These are phyloP conservation scores for Candida hispaniensis DNA, from an alignment of 805 yeast genomes.

Conservation along the genomic window DNA sequence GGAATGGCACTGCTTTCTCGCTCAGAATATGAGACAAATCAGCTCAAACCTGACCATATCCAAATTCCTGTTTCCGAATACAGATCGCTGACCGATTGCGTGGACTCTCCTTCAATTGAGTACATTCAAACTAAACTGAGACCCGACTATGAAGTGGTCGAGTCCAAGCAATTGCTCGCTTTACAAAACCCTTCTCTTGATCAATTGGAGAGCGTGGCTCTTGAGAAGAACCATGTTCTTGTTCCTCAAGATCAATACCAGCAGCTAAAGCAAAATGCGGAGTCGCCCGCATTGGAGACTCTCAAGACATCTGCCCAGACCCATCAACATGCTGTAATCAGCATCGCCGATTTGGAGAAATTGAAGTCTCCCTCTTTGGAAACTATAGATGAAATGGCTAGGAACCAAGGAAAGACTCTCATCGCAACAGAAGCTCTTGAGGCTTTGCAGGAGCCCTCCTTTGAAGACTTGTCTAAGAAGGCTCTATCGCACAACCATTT, in stretches of 20 bases:
- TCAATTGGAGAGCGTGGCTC: no score
- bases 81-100: conserved; percentile 10
- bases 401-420: conserved; percentile 2
- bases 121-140: no score
- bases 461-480: conserved; percentile 17
- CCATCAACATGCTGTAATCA: conserved; percentile 16
- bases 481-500: conserved; percentile 12
- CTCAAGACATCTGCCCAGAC: conserved; percentile 16
- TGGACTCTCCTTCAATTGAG: conserved; percentile 19
- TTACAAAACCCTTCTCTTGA: no score
- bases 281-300: conserved; percentile 10
- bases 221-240: conserved; percentile 18
- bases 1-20: conserved; percentile 20
- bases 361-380: conserved; percentile 2
- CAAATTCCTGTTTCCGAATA: conserved; percentile 24
- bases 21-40: conserved; percentile 24
- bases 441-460: conserved; percentile 17
- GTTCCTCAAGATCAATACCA: conserved; percentile 17
- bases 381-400: neutral
- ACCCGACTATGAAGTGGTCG: no score
- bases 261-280: conserved; percentile 15
- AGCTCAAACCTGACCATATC: conserved; percentile 21
- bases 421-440: neutral
- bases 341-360: conserved; percentile 4
- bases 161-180: no score